Percentiles rank a stretch among this genome's conserved stretches.
phyloP scores from a whole-genome alignment of 805 yeast species.

The Danielozyma ontarioensis region DNA sequence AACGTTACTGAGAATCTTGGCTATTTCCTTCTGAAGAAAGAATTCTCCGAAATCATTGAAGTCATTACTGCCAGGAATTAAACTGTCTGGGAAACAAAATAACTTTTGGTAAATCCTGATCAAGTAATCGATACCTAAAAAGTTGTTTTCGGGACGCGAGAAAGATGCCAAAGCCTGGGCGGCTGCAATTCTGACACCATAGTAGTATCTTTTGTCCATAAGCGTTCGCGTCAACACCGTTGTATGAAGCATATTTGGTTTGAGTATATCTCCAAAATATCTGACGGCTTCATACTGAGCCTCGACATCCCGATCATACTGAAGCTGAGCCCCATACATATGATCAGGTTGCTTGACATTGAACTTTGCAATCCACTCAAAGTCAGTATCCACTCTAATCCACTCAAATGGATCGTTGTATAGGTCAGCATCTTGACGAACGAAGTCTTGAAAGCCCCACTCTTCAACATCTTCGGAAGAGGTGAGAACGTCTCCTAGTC shows the following conservation, averaged over 20 bases:
- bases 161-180: slow-evolving; percentile 70
- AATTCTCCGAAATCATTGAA: slow-evolving; percentile 67
- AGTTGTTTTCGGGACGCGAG: slow-evolving; percentile 57
- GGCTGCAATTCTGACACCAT: slow-evolving; percentile 86
- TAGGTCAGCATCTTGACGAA: slow-evolving; percentile 64
- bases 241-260: slow-evolving; percentile 63
- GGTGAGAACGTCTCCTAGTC: slow-evolving; percentile 73
- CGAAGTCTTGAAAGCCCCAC: slow-evolving; percentile 75
- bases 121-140: slow-evolving; percentile 69
- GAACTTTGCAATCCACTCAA: slow-evolving; percentile 89
- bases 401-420: slow-evolving; percentile 91
- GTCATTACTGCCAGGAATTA: slow-evolving; percentile 74
- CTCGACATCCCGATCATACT: slow-evolving; percentile 92
- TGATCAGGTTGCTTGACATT: slow-evolving; percentile 86
- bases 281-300: slow-evolving; percentile 85
- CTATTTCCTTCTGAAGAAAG: slow-evolving; percentile 66
- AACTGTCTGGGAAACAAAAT: slow-evolving; percentile 62
- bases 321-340: slow-evolving; percentile 90
- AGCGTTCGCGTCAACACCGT: slow-evolving; percentile 74
- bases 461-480: slow-evolving; percentile 52
- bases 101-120: slow-evolving; percentile 61
- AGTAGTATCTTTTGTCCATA: slow-evolving; percentile 79
- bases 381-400: slow-evolving; percentile 96
- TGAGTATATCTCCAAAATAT: slow-evolving; percentile 58
- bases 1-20: slow-evolving; percentile 54